Evolutionary conservation across 2,329 filamentous ascomycete genomes (phyloP).

Genomic region (Tolypocladium ovalisporum): DNA sequence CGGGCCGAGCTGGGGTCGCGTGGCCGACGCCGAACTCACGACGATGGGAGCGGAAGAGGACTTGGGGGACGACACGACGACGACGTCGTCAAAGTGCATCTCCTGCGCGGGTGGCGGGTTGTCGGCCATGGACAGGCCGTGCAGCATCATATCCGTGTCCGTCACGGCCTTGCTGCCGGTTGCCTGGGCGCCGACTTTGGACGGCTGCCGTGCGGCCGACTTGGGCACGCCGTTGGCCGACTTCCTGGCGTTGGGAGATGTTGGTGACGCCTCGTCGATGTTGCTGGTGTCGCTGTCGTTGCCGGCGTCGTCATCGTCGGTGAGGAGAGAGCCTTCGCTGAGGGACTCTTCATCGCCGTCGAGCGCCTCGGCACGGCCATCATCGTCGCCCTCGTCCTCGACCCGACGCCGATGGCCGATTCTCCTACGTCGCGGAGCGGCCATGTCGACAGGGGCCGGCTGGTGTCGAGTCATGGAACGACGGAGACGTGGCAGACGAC

Average conservation of each 20-base stretch:
- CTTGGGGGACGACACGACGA: conserved; percentile 26
- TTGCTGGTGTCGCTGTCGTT: conserved; percentile 56
- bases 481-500: conserved; percentile 15
- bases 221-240: conserved; percentile 31
- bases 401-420: conserved; percentile 58
- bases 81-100: conserved; percentile 34
- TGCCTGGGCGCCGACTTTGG: conserved; percentile 24
- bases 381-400: conserved; percentile 62
- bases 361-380: conserved; percentile 42
- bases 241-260: conserved; percentile 29
- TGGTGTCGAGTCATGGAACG: conserved; percentile 7
- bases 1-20: conserved; percentile 39
- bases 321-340: conserved; percentile 51
- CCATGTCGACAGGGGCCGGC: conserved; percentile 17
- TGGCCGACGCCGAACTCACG: conserved; percentile 41
- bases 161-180: conserved; percentile 23
- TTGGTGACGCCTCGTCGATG: conserved; percentile 44
- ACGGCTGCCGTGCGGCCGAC: conserved; percentile 16
- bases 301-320: conserved; percentile 48
- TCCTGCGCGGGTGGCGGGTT: conserved; percentile 29
- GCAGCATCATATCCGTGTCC: conserved; percentile 50
- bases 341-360: conserved; percentile 56
- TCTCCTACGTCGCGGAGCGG: conserved; percentile 48
- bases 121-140: conserved; percentile 37
- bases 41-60: conserved; percentile 37